A percentile compares a stretch with the other conserved stretches of the same genome.
These are phyloP conservation scores for Mycena floridula DNA, from an alignment of 768 basidiomycete genomes.

Conservation along the genomic window DNA sequence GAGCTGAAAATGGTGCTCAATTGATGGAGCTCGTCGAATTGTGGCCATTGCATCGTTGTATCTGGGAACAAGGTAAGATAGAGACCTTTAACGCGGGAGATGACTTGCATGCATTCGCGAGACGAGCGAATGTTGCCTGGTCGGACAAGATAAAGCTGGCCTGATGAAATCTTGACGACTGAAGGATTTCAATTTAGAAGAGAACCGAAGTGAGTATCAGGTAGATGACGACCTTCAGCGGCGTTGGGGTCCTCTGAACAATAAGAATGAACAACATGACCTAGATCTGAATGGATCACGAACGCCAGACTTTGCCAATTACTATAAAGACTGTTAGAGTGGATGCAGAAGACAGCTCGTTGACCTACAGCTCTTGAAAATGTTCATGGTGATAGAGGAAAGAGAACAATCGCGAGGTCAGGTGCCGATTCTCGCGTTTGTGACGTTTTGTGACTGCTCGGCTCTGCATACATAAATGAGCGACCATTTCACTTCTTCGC, in stretches of 20 bases:
- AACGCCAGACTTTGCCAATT: constrained; percentile 92
- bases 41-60: constrained; percentile 96
- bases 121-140: constrained; percentile 88
- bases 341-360: constrained; percentile 11
- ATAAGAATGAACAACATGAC: constrained; percentile 19
- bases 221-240: constrained; percentile 48
- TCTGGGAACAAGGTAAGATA: constrained; percentile 33
- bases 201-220: neutral
- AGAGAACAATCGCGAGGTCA: constrained; percentile 4
- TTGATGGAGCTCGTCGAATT: constrained; percentile 73
- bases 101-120: constrained; percentile 91
- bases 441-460: constrained; percentile 15
- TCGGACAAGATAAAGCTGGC: constrained; percentile 86
- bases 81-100: neutral
- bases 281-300: constrained; percentile 27
- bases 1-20: constrained; percentile 82
- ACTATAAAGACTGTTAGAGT: constrained; percentile 39
- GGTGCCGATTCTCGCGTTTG: constrained; percentile 4
- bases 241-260: constrained; percentile 80
- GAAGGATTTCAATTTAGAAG: neutral
- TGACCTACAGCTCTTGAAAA: constrained; percentile 76
- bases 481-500: neutral
- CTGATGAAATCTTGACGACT: constrained; percentile 88
- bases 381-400: constrained; percentile 55
- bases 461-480: constrained; percentile 3